Conservation (phyloP, 1,139 yeast species). For the Tardiomyces blankii region DNA sequence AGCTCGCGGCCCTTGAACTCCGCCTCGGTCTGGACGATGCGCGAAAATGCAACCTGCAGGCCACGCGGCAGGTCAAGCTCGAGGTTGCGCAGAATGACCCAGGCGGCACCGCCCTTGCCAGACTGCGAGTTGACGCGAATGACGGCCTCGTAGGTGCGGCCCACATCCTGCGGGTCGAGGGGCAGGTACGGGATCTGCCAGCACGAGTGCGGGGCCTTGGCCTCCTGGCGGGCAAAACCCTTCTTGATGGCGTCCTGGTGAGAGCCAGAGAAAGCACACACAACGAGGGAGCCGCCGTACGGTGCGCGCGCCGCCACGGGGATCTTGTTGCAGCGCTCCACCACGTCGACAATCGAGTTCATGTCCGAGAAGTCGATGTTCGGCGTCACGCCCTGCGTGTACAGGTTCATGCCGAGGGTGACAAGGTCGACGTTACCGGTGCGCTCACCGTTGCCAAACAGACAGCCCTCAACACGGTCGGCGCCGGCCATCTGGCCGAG, state of each 20-base stretch:
- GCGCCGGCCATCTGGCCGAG: slow-evolving; percentile 93
- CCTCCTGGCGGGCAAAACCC: slow-evolving; percentile 61
- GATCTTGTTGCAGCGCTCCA: slow-evolving; percentile 89
- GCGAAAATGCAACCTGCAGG: slow-evolving; percentile 82
- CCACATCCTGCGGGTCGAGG: slow-evolving; percentile 91
- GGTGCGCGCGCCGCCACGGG: slow-evolving; percentile 93
- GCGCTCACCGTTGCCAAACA: slow-evolving; percentile 96
- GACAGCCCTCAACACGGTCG: slow-evolving; percentile 94
- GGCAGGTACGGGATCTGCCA: slow-evolving; percentile 96
- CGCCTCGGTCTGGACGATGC: slow-evolving; percentile 70
- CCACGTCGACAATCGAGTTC: slow-evolving; percentile 68
- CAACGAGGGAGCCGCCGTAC: slow-evolving; percentile 93
- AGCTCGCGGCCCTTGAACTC: slow-evolving; percentile 81
- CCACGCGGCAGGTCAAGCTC: slow-evolving; percentile 90
- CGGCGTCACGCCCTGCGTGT: slow-evolving; percentile 89
- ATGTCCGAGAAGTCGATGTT: slow-evolving; percentile 80
- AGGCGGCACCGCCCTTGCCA: slow-evolving; percentile 98
- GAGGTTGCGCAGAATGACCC: slow-evolving; percentile 82
- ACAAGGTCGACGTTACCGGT: slow-evolving; percentile 96
- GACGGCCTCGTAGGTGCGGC: slow-evolving; percentile 94
- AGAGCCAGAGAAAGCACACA: slow-evolving; percentile 92
- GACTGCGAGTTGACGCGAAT: slow-evolving; percentile 96
- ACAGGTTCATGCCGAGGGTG: slow-evolving; percentile 82
- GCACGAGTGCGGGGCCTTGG: slow-evolving; percentile 18
- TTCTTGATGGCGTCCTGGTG: slow-evolving; percentile 98